Base-by-base conservation (phyloP, 108 stramenopile genomes). In the Cylindrotheca closterium region DNA sequence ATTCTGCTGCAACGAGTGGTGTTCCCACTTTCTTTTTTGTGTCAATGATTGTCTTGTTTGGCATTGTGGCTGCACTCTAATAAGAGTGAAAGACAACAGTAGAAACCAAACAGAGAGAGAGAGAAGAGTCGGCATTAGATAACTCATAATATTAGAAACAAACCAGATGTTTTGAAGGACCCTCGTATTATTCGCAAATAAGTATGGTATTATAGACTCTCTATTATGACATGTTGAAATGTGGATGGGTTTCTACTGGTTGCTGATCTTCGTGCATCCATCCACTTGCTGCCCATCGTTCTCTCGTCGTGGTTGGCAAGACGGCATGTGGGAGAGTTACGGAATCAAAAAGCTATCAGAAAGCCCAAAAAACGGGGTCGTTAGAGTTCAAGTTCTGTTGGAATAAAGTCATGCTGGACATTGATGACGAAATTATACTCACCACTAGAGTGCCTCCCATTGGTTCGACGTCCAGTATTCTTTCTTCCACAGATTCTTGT, bases 261-360 rank as follows among this genome's bases (percentile, higher is more conserved):
- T 58, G 58, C 21, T 58, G 58, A 48, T 77, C 68, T 61, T 87
- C 83, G 60, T 87, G 86, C 25, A 82, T 79, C 86, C 86, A 87
- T 0, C 86, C 86, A 47, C 59, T 60, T 18, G 62, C 48, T 1
- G 81, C 86, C 71, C 74, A 82, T 21, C 86, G 75, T 31, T 81
- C 80, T 30, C 83, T 37, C 2, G 62, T 51, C 27, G 47, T 58
- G 21, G 81, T 78, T 4, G 75, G 63, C 47, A 84, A 42, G 10
- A 87, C 86, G 65, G 83, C 83, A 55, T 87, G 86, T 0, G 86
- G 86, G 17, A 87, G 55, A 3, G 81, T 53, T 15, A 87, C 86
- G 32, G 71, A 70, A 56, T 87, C 86, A 59, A 84, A 87, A 24
- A 84, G 24, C 37, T 42, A 7, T n/a, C 15, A 51, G 7, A 42